phyloP scores from a whole-genome alignment of 2,329 filamentous ascomycete genomes.

The Fusarium fujikuroi region DNA sequence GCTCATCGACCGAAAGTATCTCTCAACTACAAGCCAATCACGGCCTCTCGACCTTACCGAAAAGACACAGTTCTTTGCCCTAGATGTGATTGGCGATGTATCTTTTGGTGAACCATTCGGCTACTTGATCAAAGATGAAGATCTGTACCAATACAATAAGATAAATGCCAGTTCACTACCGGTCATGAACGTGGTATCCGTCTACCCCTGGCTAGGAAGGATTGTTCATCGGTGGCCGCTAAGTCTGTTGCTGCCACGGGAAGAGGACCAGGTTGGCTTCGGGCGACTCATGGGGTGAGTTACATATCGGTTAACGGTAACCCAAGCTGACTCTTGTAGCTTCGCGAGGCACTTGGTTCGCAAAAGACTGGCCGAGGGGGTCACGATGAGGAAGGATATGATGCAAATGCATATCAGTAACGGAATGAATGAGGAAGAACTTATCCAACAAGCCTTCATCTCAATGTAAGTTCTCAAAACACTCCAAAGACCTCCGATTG shows the following conservation, averaged over 20 bases:
- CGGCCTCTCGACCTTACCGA: constrained; percentile 59
- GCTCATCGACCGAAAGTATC: constrained; percentile 60
- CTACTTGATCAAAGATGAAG: constrained; percentile 59
- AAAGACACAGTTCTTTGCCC: constrained; percentile 63
- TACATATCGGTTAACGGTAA: fast-evolving
- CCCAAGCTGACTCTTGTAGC: constrained; percentile 1
- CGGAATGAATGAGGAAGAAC: constrained; percentile 49
- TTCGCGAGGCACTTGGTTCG: constrained; percentile 39
- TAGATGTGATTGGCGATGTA: constrained; percentile 65
- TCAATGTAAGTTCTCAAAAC: constrained; percentile 47
- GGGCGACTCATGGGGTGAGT: constrained; percentile 53
- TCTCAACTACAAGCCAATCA: constrained; percentile 50
- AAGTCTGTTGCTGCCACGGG: constrained; percentile 48
- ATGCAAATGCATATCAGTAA: constrained; percentile 54
- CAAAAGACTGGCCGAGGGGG: constrained; percentile 29
- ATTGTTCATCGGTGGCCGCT: constrained; percentile 53
- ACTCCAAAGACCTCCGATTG: neutral
- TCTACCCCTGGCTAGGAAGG: constrained; percentile 51
- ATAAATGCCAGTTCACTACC: constrained; percentile 56
- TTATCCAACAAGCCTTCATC: constrained; percentile 54
- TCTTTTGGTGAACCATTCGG: constrained; percentile 64
- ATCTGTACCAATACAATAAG: constrained; percentile 58
- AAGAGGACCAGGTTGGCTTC: constrained; percentile 53
- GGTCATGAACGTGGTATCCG: constrained; percentile 51
- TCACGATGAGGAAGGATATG: constrained; percentile 49